Conservation (phyloP, 805 yeast species). For the Candida hungchunana region DNA sequence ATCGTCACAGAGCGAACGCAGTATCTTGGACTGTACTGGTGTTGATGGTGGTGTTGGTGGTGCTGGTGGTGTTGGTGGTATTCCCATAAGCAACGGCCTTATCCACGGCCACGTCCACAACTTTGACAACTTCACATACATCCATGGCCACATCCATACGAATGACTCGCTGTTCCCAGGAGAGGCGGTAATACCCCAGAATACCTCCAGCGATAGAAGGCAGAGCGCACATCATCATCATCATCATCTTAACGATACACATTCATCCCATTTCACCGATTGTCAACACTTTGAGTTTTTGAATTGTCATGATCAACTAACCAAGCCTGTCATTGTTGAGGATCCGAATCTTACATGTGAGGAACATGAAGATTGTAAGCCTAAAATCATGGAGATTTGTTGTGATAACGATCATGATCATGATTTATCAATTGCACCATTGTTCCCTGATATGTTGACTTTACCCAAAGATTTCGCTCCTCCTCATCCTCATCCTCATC, state of each 20-base stretch:
- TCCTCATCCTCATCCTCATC: no score
- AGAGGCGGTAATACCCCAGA: neutral
- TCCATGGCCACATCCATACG: conserved; percentile 65
- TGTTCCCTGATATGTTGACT: conserved; percentile 5
- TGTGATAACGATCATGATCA: conserved; percentile 33
- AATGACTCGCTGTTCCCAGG: conserved; percentile 15
- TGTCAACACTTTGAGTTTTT: conserved; percentile 40
- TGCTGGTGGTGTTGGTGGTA: neutral
- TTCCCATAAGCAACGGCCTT: conserved; percentile 33
- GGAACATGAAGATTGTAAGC: conserved; percentile 31
- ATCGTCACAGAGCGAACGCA: no score
- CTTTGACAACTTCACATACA: conserved; percentile 55
- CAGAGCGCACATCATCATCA: conserved; percentile 11
- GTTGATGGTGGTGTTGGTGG: no score
- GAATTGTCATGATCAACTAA: conserved; percentile 31
- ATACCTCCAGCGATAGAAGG: conserved; percentile 4
- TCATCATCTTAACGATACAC: conserved; percentile 20
- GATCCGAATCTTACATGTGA: conserved; percentile 18
- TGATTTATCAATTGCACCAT: conserved; percentile 3
- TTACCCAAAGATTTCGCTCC: no score
- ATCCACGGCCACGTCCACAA: conserved; percentile 67
- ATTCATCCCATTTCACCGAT: conserved; percentile 26
- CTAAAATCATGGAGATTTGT: conserved; percentile 38
- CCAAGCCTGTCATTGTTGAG: conserved; percentile 16
- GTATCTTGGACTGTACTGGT: no score